Evolutionary conservation across 2,329 filamentous ascomycete species (phyloP).

Genomic region (Penicillium fuscoglaucum): DNA sequence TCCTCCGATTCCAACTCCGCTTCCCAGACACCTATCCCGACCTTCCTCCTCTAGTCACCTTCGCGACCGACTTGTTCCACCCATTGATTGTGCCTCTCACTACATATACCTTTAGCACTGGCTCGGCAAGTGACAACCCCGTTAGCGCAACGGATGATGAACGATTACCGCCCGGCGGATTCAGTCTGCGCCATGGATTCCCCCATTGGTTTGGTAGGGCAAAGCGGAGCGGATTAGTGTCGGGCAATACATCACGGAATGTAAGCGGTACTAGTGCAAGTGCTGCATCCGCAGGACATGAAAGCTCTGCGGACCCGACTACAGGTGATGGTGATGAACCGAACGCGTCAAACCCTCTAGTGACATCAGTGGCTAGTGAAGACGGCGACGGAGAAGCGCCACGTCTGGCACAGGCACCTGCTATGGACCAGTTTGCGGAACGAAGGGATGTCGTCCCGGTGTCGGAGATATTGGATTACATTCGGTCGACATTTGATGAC

Average conservation of each 20-base stretch:
- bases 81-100: conserved; percentile 88
- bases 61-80: conserved; percentile 92
- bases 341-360: conserved; percentile 1
- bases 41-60: conserved; percentile 79
- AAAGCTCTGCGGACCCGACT: background rate
- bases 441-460: conserved; percentile 53
- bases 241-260: conserved; percentile 42
- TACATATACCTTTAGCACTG: conserved; percentile 90
- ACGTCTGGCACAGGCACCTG: conserved; percentile 16
- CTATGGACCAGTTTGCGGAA: conserved; percentile 19
- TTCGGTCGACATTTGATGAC: conserved; percentile 78
- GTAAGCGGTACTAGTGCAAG: conserved; percentile 43
- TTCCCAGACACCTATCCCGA: conserved; percentile 80
- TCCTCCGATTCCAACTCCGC: conserved; percentile 85
- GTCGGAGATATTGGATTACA: conserved; percentile 73
- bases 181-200: conserved; percentile 88
- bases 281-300: background rate
- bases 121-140: conserved; percentile 71
- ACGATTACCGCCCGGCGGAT: conserved; percentile 80
- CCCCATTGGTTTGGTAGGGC: conserved; percentile 79
- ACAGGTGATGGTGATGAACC: background rate
- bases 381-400: background rate
- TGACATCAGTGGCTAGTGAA: background rate
- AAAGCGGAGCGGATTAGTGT: conserved; percentile 44
- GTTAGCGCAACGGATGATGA: conserved; percentile 83